Evolutionary conservation across 495 filamentous ascomycete genomes (phyloP).

Genomic region (Hypoxylon lienhwacheense): DNA sequence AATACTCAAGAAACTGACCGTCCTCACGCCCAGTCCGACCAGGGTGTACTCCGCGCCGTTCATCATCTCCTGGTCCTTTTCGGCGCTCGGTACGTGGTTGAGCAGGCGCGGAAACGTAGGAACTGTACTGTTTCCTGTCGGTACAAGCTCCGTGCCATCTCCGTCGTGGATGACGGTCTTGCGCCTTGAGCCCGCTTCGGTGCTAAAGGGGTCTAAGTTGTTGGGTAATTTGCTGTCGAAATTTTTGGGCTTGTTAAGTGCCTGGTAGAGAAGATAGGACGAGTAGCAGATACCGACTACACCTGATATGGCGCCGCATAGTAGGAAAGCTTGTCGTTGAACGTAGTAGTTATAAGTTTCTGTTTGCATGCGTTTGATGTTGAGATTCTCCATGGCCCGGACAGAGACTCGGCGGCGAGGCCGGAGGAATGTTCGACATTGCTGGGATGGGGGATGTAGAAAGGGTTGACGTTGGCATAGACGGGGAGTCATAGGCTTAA

Average conservation of each 20-base stretch:
- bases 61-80: conserved; percentile 34
- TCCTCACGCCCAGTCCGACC: conserved; percentile 82
- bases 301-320: conserved; percentile 50
- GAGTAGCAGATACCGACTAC: conserved; percentile 53
- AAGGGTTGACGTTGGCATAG: not conserved
- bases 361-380: conserved; percentile 47
- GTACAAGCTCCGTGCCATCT: conserved; percentile 67
- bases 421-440: conserved; percentile 46
- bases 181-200: conserved; percentile 48
- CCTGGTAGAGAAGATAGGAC: conserved; percentile 45
- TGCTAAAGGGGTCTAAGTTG: conserved; percentile 48
- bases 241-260: conserved; percentile 42
- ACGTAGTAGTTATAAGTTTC: conserved; percentile 48
- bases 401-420: conserved; percentile 16
- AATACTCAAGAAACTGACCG: conserved; percentile 85
- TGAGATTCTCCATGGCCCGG: conserved; percentile 49
- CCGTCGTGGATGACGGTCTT: conserved; percentile 57
- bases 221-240: conserved; percentile 48
- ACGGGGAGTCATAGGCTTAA: conserved; percentile 10
- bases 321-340: conserved; percentile 50
- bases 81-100: conserved; percentile 54
- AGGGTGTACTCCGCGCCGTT: conserved; percentile 74
- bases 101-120: conserved; percentile 80
- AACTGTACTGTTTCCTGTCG: conserved; percentile 80
- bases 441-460: conserved; percentile 9